Evolutionary conservation across 768 basidiomycete genomes (phyloP).

Genomic region (Cytidiella melzeri): DNA sequence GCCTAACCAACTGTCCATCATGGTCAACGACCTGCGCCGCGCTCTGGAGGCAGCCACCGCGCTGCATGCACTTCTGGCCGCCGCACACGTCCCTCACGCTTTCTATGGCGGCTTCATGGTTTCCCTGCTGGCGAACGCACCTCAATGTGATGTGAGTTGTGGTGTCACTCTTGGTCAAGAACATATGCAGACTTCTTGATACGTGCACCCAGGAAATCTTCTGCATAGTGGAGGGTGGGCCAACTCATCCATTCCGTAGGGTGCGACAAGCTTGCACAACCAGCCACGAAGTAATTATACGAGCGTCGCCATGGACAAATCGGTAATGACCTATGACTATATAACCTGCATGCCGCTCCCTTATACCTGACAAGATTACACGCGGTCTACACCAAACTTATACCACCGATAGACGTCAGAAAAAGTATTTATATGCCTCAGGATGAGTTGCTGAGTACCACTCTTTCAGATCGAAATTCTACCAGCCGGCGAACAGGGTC

Average conservation of each 20-base stretch:
- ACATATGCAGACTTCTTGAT: slow-evolving; percentile 11
- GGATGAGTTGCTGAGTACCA: slow-evolving; percentile 1
- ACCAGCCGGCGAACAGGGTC: slow-evolving; percentile 76
- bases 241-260: slow-evolving; percentile 67
- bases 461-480: slow-evolving; percentile 68
- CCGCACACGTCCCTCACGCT: slow-evolving; percentile 63
- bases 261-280: slow-evolving; percentile 70
- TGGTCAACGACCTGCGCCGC: slow-evolving; percentile 67
- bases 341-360: slow-evolving; percentile 5
- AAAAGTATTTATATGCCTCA: neutral
- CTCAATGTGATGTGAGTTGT: slow-evolving; percentile 55
- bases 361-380: slow-evolving; percentile 47
- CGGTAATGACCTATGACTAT: slow-evolving; percentile 48
- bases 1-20: slow-evolving; percentile 34
- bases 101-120: slow-evolving; percentile 74
- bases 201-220: slow-evolving; percentile 58
- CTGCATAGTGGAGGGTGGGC: slow-evolving; percentile 77
- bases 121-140: slow-evolving; percentile 59
- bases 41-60: slow-evolving; percentile 73
- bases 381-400: slow-evolving; percentile 66
- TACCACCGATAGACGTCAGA: slow-evolving; percentile 72
- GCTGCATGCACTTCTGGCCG: slow-evolving; percentile 59
- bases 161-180: slow-evolving; percentile 17
- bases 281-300: slow-evolving; percentile 57
- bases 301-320: slow-evolving; percentile 82